A percentile compares a stretch with the other conserved stretches of the same genome.
Conservation (phyloP, 2,329 filamentous ascomycete genomes). For the Geosmithia morbida region DNA sequence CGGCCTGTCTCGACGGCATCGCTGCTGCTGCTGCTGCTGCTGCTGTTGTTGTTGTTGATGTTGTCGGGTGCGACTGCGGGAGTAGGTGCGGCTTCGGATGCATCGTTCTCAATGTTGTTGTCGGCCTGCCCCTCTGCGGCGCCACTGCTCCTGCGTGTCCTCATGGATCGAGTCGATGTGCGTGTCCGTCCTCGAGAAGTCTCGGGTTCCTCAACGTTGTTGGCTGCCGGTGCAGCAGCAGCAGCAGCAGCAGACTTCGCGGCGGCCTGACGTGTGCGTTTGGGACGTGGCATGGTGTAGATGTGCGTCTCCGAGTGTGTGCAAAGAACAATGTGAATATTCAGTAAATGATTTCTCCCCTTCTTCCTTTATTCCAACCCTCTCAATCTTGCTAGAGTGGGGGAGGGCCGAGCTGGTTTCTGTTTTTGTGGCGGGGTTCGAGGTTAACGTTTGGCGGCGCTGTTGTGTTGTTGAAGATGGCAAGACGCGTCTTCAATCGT, state of each 20-base stretch:
- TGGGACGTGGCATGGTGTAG: constrained; percentile 4
- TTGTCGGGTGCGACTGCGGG: no score
- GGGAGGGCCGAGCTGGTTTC: no score
- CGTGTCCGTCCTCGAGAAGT: constrained; percentile 9
- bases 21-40: no score
- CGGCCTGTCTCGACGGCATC: constrained; percentile 22
- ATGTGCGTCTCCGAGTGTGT: no score
- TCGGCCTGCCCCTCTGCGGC: no score
- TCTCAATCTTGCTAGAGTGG: not conserved
- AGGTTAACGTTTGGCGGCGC: not conserved
- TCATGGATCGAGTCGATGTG: constrained; percentile 1
- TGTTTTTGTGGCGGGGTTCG: no score
- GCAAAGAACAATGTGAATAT: not conserved
- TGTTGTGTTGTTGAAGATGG: no score
- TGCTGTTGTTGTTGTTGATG: no score
- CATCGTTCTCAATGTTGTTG: not conserved
- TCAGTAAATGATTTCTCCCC: no score
- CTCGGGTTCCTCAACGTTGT: not conserved
- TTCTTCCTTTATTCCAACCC: no score
- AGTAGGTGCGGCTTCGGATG: constrained; percentile 1
- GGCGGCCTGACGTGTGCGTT: constrained; percentile 2
- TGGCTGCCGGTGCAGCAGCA: not conserved
- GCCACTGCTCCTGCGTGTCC: not conserved
- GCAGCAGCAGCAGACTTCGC: not conserved
- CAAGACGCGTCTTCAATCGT: no score